Conservation (phyloP, 768 basidiomycete genomes). For the Polyporus arcularius region DNA sequence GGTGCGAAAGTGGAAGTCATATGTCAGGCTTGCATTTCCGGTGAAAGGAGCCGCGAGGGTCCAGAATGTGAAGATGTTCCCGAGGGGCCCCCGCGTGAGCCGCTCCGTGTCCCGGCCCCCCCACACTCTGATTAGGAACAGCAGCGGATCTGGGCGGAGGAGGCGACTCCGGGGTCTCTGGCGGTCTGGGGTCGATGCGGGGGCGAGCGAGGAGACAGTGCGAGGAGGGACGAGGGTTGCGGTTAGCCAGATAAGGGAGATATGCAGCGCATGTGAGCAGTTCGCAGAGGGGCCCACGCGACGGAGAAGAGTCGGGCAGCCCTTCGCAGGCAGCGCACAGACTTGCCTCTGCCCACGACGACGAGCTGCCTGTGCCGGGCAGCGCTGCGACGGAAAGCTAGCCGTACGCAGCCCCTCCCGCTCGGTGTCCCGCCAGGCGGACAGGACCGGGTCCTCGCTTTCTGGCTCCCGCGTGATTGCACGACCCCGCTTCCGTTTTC, state of each 20-base stretch:
- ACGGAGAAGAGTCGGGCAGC: too few relatives aligned
- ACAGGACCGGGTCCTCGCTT: slow-evolving; percentile 15
- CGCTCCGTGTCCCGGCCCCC: slow-evolving; percentile 12
- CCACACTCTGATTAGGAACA: slow-evolving; percentile 4
- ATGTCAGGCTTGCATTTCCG: slow-evolving; percentile 14
- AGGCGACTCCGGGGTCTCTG: background rate
- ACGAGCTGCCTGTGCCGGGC: too few relatives aligned
- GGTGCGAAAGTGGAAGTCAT: slow-evolving; percentile 11
- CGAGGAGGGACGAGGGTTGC: too few relatives aligned
- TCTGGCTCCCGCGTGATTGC: slow-evolving; percentile 18
- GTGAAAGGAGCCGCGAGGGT: slow-evolving; percentile 8
- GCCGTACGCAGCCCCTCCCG: slow-evolving; percentile 9
- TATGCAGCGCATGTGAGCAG: too few relatives aligned
- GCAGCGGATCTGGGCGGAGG: slow-evolving; percentile 4
- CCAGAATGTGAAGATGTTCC: slow-evolving; percentile 7
- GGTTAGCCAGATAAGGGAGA: too few relatives aligned
- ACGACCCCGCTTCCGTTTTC: slow-evolving; percentile 12
- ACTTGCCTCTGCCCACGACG: background rate
- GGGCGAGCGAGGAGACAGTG: background rate
- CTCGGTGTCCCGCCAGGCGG: slow-evolving; percentile 17
- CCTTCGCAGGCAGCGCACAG: too few relatives aligned
- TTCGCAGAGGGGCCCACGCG: too few relatives aligned
- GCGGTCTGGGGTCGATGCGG: background rate
- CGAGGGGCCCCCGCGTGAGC: slow-evolving; percentile 3
- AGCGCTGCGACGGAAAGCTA: background rate